These are phyloP conservation scores for Rosa hybrid DNA, from an alignment of 331 rosid species.

Conservation along the genomic window DNA sequence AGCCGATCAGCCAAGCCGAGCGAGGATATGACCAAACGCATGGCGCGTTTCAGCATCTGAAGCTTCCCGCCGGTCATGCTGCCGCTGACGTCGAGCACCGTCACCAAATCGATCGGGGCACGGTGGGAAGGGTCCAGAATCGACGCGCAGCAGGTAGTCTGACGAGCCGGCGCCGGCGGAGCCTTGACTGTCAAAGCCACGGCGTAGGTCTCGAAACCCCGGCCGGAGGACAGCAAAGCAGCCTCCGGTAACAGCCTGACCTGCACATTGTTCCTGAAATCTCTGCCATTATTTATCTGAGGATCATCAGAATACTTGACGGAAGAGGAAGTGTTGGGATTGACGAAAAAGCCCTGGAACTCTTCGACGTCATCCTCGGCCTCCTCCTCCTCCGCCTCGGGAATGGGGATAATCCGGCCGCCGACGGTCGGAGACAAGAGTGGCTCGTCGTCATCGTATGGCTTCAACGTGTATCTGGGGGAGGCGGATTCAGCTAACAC, in stretches of 20 bases:
- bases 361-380: slow-evolving; percentile 57
- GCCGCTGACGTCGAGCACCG: slow-evolving; percentile 81
- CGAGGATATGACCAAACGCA: slow-evolving; percentile 82
- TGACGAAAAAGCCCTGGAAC: slow-evolving; percentile 80
- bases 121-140: slow-evolving; percentile 47
- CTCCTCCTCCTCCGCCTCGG: slow-evolving; percentile 70
- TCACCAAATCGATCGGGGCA: slow-evolving; percentile 83
- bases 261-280: slow-evolving; percentile 55
- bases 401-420: slow-evolving; percentile 66
- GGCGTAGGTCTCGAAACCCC: slow-evolving; percentile 59
- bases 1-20: slow-evolving; percentile 79
- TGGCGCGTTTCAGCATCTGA: slow-evolving; percentile 85
- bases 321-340: slow-evolving; percentile 51
- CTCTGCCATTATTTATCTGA: slow-evolving; percentile 21
- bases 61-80: slow-evolving; percentile 83
- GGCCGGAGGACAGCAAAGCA: slow-evolving; percentile 52
- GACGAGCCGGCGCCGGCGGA: slow-evolving; percentile 37
- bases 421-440: slow-evolving; percentile 66
- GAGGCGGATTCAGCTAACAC: slow-evolving; percentile 24
- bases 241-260: slow-evolving; percentile 74
- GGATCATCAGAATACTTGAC: slow-evolving; percentile 39
- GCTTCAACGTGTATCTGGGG: slow-evolving; percentile 34
- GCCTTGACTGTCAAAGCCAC: slow-evolving; percentile 74
- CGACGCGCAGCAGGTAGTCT: slow-evolving; percentile 22
- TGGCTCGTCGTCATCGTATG: slow-evolving; percentile 84